Percentiles rank a stretch among this genome's conserved stretches.
phyloP scores from a whole-genome alignment of 192 early-diverging fungal species.

The Coemansia umbellata region DNA sequence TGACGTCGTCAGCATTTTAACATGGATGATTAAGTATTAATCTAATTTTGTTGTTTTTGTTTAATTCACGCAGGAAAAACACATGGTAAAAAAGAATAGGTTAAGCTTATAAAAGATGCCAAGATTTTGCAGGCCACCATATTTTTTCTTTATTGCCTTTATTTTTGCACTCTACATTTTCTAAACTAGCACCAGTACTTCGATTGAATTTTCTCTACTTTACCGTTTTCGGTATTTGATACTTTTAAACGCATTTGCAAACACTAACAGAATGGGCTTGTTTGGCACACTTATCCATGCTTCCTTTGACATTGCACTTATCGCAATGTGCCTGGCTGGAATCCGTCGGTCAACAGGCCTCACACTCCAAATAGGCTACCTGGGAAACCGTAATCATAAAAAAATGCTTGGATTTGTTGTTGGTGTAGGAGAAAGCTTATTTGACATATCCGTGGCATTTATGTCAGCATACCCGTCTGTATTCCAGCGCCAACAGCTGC shows the following conservation, averaged over 20 bases:
- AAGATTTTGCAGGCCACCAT: not conserved
- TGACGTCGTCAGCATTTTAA: too few species aligned
- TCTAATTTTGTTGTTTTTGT: too few species aligned
- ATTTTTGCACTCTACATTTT: not conserved
- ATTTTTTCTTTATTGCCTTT: not conserved
- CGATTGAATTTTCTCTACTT: too few species aligned
- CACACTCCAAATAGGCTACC: constrained; percentile 22
- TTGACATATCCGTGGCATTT: constrained; percentile 45
- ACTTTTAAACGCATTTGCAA: too few species aligned
- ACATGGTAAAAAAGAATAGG: too few species aligned
- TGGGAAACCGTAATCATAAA: constrained; percentile 35
- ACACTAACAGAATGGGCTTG: constrained; percentile 29
- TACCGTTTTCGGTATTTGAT: too few species aligned
- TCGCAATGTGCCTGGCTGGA: constrained; percentile 43
- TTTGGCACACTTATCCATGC: constrained; percentile 35
- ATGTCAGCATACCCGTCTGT: constrained; percentile 44
- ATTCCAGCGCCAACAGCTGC: constrained; percentile 27
- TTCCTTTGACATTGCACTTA: constrained; percentile 35
- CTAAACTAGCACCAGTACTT: too few species aligned
- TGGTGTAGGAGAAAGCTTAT: constrained; percentile 37
- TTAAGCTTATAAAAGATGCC: too few species aligned
- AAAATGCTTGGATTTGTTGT: constrained; percentile 37
- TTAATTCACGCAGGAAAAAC: too few species aligned
- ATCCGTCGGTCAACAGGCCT: constrained; percentile 47
- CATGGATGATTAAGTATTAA: too few species aligned